Percentiles rank a stretch among this genome's conserved stretches.
phyloP scores from a whole-genome alignment of 148 eudicot species.

The Simmondsia chinensis region DNA sequence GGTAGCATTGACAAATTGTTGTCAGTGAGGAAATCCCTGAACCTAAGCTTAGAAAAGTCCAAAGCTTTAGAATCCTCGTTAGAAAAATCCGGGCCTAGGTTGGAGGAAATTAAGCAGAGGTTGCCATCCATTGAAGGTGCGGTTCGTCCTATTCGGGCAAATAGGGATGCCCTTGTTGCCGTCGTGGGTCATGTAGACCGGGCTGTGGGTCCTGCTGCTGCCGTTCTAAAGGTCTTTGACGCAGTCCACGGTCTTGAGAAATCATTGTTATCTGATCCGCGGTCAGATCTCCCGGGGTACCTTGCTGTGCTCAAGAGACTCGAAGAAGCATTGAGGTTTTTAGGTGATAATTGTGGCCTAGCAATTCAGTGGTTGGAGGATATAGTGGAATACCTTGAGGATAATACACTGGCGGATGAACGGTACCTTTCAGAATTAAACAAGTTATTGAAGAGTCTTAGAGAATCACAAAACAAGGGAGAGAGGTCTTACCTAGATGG shows the following conservation, averaged over 20 bases:
- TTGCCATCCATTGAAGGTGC: slow-evolving; percentile 61
- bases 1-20: slow-evolving; percentile 33
- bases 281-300: slow-evolving; percentile 58
- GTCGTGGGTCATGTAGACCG: slow-evolving; percentile 77
- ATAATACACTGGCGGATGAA: slow-evolving; percentile 59
- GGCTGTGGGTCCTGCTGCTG: slow-evolving; percentile 82
- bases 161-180: slow-evolving; percentile 47
- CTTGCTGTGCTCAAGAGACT: slow-evolving; percentile 64
- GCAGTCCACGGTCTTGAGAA: slow-evolving; percentile 80
- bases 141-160: slow-evolving; percentile 65
- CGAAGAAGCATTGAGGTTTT: slow-evolving; percentile 61
- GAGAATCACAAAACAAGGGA: slow-evolving; percentile 36
- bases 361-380: slow-evolving; percentile 87
- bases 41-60: slow-evolving; percentile 43
- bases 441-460: slow-evolving; percentile 36
- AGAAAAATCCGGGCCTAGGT: slow-evolving; percentile 53
- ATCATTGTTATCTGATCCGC: slow-evolving; percentile 63
- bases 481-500: slow-evolving; percentile 62
- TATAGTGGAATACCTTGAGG: slow-evolving; percentile 76
- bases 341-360: slow-evolving; percentile 72
- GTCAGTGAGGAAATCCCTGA: slow-evolving; percentile 43
- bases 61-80: slow-evolving; percentile 35
- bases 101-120: slow-evolving; percentile 55
- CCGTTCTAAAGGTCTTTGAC: slow-evolving; percentile 73
- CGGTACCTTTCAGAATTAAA: slow-evolving; percentile 40